Conservation (phyloP, 345 rosid genomes). For the Odontarrhena argentea region DNA sequence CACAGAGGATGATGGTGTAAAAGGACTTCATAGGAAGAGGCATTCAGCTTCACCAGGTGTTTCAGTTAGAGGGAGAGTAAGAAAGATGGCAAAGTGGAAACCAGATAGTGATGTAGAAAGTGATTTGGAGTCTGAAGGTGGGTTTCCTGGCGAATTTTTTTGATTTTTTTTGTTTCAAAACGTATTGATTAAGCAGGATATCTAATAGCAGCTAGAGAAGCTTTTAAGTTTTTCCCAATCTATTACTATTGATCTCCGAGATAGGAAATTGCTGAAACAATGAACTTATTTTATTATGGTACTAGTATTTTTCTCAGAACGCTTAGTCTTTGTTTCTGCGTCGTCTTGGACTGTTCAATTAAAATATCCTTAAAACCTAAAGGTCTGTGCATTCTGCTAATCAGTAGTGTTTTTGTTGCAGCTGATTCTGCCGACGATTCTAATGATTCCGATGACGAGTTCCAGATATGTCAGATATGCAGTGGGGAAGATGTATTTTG, state of each 20-base stretch:
- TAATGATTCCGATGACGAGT: slow-evolving; percentile 94
- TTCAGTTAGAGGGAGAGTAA: slow-evolving; percentile 86
- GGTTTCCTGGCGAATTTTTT: slow-evolving; percentile 41
- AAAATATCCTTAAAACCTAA: slow-evolving; percentile 3
- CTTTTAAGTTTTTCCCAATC: not conserved
- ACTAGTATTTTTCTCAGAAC: slow-evolving; percentile 10
- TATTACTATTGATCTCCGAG: slow-evolving; percentile 8
- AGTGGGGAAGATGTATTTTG: slow-evolving; percentile 77
- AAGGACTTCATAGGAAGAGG: slow-evolving; percentile 91
- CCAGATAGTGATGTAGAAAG: slow-evolving; percentile 88
- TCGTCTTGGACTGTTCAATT: slow-evolving; percentile 23
- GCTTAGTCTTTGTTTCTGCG: slow-evolving; percentile 21
- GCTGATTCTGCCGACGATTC: slow-evolving; percentile 83
- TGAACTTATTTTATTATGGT: slow-evolving; percentile 2
- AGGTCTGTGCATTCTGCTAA: slow-evolving; percentile 30
- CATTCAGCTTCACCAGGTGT: slow-evolving; percentile 88
- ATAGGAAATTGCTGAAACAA: slow-evolving; percentile 6
- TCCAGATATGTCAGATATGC: slow-evolving; percentile 96
- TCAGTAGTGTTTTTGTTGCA: slow-evolving; percentile 46
- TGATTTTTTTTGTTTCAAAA: not conserved
- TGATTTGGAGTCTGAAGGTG: slow-evolving; percentile 80
- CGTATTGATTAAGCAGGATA: slow-evolving; percentile 1
- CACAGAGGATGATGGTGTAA: slow-evolving; percentile 81
- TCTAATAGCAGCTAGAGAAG: slow-evolving; percentile 3
- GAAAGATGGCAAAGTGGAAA: slow-evolving; percentile 89